phyloP scores from a whole-genome alignment of 2,329 filamentous ascomycete genomes.

The Colletotrichum eleusines region DNA sequence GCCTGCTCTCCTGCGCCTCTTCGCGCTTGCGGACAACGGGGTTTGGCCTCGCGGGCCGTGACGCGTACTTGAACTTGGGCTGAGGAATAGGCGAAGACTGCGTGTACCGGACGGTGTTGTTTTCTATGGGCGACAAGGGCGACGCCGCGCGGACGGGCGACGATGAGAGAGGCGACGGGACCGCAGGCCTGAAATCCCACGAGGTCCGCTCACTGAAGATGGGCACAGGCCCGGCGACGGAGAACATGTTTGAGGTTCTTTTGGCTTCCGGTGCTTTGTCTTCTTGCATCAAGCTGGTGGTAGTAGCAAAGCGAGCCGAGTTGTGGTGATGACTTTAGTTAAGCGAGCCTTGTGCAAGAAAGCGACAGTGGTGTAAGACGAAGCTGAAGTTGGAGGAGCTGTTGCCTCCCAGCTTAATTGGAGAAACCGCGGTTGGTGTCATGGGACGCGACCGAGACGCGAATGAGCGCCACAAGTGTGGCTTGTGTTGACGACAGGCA shows the following conservation, averaged over 20 bases:
- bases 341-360: background rate
- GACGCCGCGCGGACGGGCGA: slow-evolving; percentile 68
- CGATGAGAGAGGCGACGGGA: slow-evolving; percentile 70
- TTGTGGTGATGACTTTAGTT: slow-evolving; percentile 20
- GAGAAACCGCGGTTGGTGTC: background rate
- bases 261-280: slow-evolving; percentile 46
- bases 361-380: background rate
- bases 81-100: slow-evolving; percentile 60
- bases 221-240: slow-evolving; percentile 55
- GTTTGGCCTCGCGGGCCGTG: slow-evolving; percentile 70
- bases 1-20: slow-evolving; percentile 71
- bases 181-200: slow-evolving; percentile 60
- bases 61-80: slow-evolving; percentile 62
- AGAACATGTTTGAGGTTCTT: slow-evolving; percentile 53
- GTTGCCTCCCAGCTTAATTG: slow-evolving; percentile 27
- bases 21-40: slow-evolving; percentile 72
- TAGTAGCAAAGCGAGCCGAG: background rate
- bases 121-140: slow-evolving; percentile 57
- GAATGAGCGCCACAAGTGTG: slow-evolving; percentile 25
- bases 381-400: background rate
- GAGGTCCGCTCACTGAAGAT: slow-evolving; percentile 56
- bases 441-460: slow-evolving; percentile 35
- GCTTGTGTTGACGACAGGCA: background rate
- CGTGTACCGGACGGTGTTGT: slow-evolving; percentile 56
- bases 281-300: slow-evolving; percentile 49